These are phyloP conservation scores for Hypoxylon rubiginosum DNA, from an alignment of 2,329 filamentous ascomycete genomes.

Conservation along the genomic window DNA sequence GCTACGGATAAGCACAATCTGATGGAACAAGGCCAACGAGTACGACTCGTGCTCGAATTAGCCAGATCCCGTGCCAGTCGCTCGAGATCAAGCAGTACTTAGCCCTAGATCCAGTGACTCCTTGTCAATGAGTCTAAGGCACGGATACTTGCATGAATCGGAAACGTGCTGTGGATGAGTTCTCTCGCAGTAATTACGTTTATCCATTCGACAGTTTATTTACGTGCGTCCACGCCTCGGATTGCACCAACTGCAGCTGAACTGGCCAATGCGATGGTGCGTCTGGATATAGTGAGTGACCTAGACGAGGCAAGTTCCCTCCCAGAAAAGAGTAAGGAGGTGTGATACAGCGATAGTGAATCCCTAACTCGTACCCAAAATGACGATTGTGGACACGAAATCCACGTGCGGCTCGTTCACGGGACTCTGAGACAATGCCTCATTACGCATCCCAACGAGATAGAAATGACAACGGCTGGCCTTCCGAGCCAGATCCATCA, in stretches of 20 bases:
- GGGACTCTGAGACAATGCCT: slow-evolving; percentile 49
- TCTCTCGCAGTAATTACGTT: slow-evolving; percentile 24
- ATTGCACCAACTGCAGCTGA: slow-evolving; percentile 25
- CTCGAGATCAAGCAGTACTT: slow-evolving; percentile 46
- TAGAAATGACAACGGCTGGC: slow-evolving; percentile 17
- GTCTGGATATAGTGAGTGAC: slow-evolving; percentile 27
- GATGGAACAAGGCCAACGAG: slow-evolving; percentile 10
- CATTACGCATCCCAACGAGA: slow-evolving; percentile 32
- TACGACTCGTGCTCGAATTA: slow-evolving; percentile 22
- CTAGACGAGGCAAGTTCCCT: slow-evolving; percentile 2
- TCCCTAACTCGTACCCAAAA: slow-evolving; percentile 15
- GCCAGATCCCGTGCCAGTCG: slow-evolving; percentile 29
- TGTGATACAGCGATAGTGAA: slow-evolving; percentile 16
- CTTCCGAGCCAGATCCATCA: slow-evolving; percentile 32
- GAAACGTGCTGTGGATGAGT: slow-evolving; percentile 38
- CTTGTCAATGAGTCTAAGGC: slow-evolving; percentile 36
- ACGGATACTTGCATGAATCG: slow-evolving; percentile 48
- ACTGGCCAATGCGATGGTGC: slow-evolving; percentile 26
- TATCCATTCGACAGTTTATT: slow-evolving; percentile 17
- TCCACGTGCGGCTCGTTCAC: slow-evolving; percentile 49
- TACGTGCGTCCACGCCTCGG: slow-evolving; percentile 21
- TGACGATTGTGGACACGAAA: slow-evolving; percentile 43
- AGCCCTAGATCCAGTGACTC: slow-evolving; percentile 46
- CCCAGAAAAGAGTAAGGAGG: background rate
- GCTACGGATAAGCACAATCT: slow-evolving; percentile 14